phyloP scores from a whole-genome alignment of 306 rosid genomes.

The Rosa persica region DNA sequence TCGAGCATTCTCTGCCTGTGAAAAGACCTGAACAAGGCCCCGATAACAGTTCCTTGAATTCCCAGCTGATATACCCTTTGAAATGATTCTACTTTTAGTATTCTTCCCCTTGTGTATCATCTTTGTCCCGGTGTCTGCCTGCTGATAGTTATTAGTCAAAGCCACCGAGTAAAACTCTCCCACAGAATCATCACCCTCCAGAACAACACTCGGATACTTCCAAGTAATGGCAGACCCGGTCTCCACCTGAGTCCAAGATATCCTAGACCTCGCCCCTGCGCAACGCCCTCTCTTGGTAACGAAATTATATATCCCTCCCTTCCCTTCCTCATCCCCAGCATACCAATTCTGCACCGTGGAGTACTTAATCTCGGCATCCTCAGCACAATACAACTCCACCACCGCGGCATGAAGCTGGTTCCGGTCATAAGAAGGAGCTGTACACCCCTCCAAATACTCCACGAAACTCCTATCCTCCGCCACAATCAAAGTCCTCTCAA shows the following conservation, averaged over 20 bases:
- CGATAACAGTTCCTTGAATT: slow-evolving; percentile 81
- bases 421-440: slow-evolving; percentile 85
- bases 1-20: slow-evolving; percentile 79
- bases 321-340: slow-evolving; percentile 85
- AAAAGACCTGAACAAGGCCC: slow-evolving; percentile 90
- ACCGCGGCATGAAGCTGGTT: slow-evolving; percentile 97
- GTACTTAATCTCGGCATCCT: slow-evolving; percentile 82
- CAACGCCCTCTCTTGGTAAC: slow-evolving; percentile 91
- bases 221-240: slow-evolving; percentile 93
- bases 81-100: slow-evolving; percentile 84
- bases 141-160: slow-evolving; percentile 84
- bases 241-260: slow-evolving; percentile 96
- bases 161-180: slow-evolving; percentile 96
- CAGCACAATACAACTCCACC: slow-evolving; percentile 75
- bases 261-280: slow-evolving; percentile 67
- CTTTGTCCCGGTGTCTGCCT: slow-evolving; percentile 92
- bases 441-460: slow-evolving; percentile 93
- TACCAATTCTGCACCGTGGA: slow-evolving; percentile 98
- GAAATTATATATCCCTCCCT: slow-evolving; percentile 76
- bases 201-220: slow-evolving; percentile 91
- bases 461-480: slow-evolving; percentile 87
- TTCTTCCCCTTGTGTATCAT: slow-evolving; percentile 97
- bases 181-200: slow-evolving; percentile 88
- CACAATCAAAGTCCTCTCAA: slow-evolving; percentile 89
- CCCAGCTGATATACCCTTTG: slow-evolving; percentile 91